These are phyloP conservation scores for Phialophora verrucosa DNA, from an alignment of 2,329 filamentous ascomycete genomes.

Conservation along the genomic window DNA sequence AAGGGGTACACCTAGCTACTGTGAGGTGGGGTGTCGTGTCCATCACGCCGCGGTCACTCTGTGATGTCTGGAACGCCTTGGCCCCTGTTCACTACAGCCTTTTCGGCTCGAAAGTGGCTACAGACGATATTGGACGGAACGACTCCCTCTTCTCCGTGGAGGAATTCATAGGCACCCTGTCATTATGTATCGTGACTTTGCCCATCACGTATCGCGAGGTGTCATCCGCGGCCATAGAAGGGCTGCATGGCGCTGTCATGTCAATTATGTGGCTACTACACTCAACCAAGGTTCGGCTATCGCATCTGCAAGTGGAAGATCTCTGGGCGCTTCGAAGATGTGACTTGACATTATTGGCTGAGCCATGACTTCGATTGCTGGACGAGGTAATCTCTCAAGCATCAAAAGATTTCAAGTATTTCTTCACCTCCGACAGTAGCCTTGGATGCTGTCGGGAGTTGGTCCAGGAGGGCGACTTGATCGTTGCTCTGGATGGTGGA, in stretches of 20 bases:
- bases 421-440: neutral
- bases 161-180: neutral
- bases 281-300: neutral
- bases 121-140: neutral
- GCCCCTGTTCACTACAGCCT: neutral
- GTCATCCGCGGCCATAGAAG: no score
- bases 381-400: neutral
- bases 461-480: neutral
- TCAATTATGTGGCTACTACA: neutral
- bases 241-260: neutral
- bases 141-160: neutral
- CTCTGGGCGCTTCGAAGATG: neutral
- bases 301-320: neutral
- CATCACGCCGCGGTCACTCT: neutral
- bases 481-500: neutral
- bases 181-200: no score
- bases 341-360: neutral
- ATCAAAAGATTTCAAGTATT: neutral
- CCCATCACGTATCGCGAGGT: no score
- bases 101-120: neutral
- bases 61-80: neutral
- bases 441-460: neutral
- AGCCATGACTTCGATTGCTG: neutral
- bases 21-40: neutral
- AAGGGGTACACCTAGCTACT: neutral